Evolutionary conservation across 2,329 filamentous ascomycete species (phyloP).

Genomic region (Monosporascus cannonballus): DNA sequence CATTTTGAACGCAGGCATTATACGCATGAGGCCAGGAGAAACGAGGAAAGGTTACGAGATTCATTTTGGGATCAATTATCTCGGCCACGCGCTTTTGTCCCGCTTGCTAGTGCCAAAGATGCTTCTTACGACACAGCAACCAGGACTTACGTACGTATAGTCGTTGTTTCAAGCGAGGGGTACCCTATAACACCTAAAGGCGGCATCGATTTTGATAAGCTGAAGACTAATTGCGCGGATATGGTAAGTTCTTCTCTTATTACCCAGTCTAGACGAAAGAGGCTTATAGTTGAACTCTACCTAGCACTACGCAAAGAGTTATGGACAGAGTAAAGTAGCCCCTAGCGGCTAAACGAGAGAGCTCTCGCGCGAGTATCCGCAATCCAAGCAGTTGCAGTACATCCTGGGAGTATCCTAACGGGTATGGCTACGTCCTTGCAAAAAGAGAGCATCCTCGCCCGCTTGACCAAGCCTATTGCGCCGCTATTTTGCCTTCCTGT

Average conservation of each 20-base stretch:
- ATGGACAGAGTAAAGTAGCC: conserved; percentile 42
- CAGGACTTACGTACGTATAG: conserved; percentile 14
- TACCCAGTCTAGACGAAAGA: neutral
- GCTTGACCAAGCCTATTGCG: neutral
- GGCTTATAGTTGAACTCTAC: neutral
- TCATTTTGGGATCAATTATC: conserved; percentile 11
- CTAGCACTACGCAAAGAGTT: conserved; percentile 25
- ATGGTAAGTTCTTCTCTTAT: conserved; percentile 18
- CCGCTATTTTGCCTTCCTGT: conserved; percentile 6
- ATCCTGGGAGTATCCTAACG: conserved; percentile 10
- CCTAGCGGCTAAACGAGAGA: conserved; percentile 36
- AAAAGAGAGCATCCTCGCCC: conserved; percentile 6
- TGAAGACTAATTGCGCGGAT: conserved; percentile 17
- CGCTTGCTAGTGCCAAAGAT: neutral
- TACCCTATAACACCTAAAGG: conserved; percentile 18
- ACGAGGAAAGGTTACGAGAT: conserved; percentile 9
- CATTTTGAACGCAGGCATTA: conserved; percentile 9
- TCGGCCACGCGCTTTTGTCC: conserved; percentile 9
- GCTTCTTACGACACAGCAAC: neutral
- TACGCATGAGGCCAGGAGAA: neutral
- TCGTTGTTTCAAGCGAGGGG: conserved; percentile 18
- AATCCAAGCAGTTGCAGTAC: conserved; percentile 17
- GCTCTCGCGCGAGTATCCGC: conserved; percentile 31
- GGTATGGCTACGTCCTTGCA: conserved; percentile 3
- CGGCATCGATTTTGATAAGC: conserved; percentile 25